These are phyloP conservation scores for Adansonia gregorii DNA, from an alignment of 441 rosid genomes.

Conservation along the genomic window DNA sequence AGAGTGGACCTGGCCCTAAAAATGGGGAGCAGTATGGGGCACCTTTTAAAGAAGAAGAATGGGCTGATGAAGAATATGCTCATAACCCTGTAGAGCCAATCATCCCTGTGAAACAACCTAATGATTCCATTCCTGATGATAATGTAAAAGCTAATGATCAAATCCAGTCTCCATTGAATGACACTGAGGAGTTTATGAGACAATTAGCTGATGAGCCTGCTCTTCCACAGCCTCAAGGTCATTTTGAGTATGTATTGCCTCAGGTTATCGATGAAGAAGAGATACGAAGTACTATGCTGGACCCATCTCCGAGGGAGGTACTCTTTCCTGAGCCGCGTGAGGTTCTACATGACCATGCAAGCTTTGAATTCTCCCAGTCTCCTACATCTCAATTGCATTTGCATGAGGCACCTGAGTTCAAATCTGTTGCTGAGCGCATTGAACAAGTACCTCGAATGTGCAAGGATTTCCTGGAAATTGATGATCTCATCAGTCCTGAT, in stretches of 20 bases:
- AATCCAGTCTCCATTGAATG: constrained; percentile 34
- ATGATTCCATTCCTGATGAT: constrained; percentile 32
- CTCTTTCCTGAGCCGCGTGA: constrained; percentile 32
- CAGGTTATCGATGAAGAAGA: constrained; percentile 54
- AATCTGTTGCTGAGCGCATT: constrained; percentile 36
- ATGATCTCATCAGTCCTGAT: constrained; percentile 61
- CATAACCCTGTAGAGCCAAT: constrained; percentile 25
- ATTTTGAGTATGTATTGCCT: constrained; percentile 24
- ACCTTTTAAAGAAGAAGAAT: constrained; percentile 86
- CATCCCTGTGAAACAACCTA: constrained; percentile 32
- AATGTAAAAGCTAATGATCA: constrained; percentile 24
- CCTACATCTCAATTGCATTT: constrained; percentile 54
- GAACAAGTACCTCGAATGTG: constrained; percentile 31
- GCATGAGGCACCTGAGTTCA: constrained; percentile 46
- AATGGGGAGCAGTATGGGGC: constrained; percentile 97
- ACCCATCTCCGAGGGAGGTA: constrained; percentile 42
- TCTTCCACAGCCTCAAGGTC: constrained; percentile 31
- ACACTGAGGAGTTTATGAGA: constrained; percentile 46
- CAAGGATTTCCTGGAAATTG: constrained; percentile 77
- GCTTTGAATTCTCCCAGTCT: constrained; percentile 42
- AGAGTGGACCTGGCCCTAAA: constrained; percentile 92
- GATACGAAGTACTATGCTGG: constrained; percentile 52
- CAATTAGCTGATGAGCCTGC: constrained; percentile 40
- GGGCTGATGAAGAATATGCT: constrained; percentile 64
- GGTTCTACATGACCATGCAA: constrained; percentile 32